A percentile compares a stretch with the other conserved stretches of the same genome.
Conservation (phyloP, 768 basidiomycete species). For the Leccinum truebloodii region DNA sequence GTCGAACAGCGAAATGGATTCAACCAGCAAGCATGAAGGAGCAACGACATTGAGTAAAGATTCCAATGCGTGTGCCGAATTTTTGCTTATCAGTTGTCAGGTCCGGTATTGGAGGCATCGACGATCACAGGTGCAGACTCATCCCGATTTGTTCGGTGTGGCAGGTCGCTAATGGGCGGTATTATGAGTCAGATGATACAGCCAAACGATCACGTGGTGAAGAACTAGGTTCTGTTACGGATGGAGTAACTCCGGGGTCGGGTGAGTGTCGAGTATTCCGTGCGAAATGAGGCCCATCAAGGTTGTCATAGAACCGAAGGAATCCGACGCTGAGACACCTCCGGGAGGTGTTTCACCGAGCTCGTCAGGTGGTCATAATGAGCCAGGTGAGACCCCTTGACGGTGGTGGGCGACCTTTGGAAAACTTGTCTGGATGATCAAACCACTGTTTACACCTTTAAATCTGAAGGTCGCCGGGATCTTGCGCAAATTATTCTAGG, state of each 20-base stretch:
- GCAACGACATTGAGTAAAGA: constrained; percentile 29
- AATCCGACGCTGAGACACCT: constrained; percentile 2
- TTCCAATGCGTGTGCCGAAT: background rate
- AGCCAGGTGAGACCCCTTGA: constrained; percentile 37
- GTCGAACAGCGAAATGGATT: constrained; percentile 1
- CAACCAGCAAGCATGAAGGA: constrained; percentile 21
- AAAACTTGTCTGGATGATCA: constrained; percentile 43
- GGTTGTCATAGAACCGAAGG: constrained; percentile 18
- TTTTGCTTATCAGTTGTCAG: constrained; percentile 18
- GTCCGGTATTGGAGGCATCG: constrained; percentile 25
- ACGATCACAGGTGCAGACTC: constrained; percentile 19
- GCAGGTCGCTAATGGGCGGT: constrained; percentile 10
- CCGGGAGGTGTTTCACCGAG: constrained; percentile 10
- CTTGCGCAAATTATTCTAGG: constrained; percentile 43
- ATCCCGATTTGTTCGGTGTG: constrained; percentile 2
- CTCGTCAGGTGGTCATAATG: constrained; percentile 15
- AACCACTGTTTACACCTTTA: constrained; percentile 42
- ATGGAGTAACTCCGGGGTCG: constrained; percentile 1
- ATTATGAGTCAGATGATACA: constrained; percentile 11
- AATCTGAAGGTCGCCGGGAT: constrained; percentile 51
- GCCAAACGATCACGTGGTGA: constrained; percentile 8
- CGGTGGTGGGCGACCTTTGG: constrained; percentile 53
- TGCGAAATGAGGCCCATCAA: constrained; percentile 10
- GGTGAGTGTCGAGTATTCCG: constrained; percentile 15
- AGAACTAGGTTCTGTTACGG: background rate